These are phyloP conservation scores for Herpetospermum pedunculosum DNA, from an alignment of 306 rosid species.

Conservation along the genomic window DNA sequence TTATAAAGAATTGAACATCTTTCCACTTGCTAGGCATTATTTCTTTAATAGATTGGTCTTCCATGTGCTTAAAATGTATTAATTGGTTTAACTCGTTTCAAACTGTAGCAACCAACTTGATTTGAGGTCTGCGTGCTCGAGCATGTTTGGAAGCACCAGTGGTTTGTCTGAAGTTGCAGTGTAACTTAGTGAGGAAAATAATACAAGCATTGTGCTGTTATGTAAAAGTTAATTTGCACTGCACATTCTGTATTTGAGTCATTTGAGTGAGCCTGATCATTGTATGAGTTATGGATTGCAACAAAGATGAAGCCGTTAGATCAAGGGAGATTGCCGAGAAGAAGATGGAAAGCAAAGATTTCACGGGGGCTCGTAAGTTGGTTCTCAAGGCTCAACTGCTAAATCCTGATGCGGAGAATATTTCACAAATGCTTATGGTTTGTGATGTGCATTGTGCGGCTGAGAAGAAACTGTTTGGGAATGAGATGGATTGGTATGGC, in stretches of 20 bases:
- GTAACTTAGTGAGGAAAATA: background rate
- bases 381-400: constrained; percentile 60
- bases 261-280: constrained; percentile 20
- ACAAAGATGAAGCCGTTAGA: constrained; percentile 91
- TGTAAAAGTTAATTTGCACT: constrained; percentile 15
- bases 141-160: background rate
- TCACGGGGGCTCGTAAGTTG: constrained; percentile 54
- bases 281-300: constrained; percentile 56
- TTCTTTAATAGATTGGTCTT: background rate
- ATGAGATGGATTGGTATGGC: constrained; percentile 67
- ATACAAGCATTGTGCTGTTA: constrained; percentile 7
- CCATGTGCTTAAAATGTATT: background rate
- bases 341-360: constrained; percentile 80
- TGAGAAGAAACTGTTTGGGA: constrained; percentile 37
- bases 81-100: background rate
- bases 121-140: background rate
- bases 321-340: constrained; percentile 70
- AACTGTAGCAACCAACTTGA: background rate
- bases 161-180: background rate
- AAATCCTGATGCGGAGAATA: constrained; percentile 68
- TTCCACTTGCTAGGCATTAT: background rate
- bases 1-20: background rate
- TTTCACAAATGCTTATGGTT: constrained; percentile 64
- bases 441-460: constrained; percentile 86
- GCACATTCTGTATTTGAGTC: constrained; percentile 8